These are phyloP conservation scores for Fragaria nilgerrensis DNA, from an alignment of 306 rosid species.

Conservation along the genomic window DNA sequence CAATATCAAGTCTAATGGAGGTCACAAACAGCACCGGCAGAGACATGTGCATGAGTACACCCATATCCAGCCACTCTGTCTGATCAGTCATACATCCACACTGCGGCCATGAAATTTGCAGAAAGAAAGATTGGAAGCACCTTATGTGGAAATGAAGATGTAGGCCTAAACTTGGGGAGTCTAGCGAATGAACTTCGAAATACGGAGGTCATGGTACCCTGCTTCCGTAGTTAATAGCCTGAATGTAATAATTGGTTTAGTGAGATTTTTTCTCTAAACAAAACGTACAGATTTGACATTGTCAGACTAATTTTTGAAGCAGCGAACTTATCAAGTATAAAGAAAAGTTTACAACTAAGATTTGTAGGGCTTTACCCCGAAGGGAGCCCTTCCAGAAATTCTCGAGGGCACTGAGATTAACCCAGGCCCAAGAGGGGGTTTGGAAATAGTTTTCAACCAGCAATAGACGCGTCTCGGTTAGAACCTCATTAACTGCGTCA, in stretches of 20 bases:
- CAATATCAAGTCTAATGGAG: not conserved
- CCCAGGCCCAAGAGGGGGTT: conserved; percentile 43
- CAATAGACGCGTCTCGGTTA: conserved; percentile 46
- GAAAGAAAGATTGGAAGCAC: not conserved
- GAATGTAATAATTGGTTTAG: too few relatives aligned
- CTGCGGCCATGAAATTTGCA: not conserved
- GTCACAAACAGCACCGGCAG: not conserved
- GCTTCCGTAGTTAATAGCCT: too few relatives aligned
- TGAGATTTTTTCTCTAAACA: too few relatives aligned
- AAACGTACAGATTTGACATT: too few relatives aligned
- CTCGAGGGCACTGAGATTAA: conserved; percentile 25
- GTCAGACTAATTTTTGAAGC: too few relatives aligned
- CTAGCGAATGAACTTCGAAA: too few relatives aligned
- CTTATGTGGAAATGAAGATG: not conserved
- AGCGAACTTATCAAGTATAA: too few relatives aligned
- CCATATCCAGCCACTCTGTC: too few relatives aligned
- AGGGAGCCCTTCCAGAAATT: conserved; percentile 42
- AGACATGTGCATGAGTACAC: too few relatives aligned
- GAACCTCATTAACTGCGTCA: conserved; percentile 42
- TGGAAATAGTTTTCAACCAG: conserved; percentile 49
- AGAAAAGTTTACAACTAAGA: not conserved
- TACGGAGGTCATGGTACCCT: too few relatives aligned
- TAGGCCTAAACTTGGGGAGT: not conserved
- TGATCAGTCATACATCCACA: not conserved
- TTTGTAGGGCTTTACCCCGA: conserved; percentile 27